Percentiles rank a stretch among this genome's conserved stretches.
These are phyloP conservation scores for Pyricularia grisea DNA, from an alignment of 2,329 filamentous ascomycete species.

Conservation along the genomic window DNA sequence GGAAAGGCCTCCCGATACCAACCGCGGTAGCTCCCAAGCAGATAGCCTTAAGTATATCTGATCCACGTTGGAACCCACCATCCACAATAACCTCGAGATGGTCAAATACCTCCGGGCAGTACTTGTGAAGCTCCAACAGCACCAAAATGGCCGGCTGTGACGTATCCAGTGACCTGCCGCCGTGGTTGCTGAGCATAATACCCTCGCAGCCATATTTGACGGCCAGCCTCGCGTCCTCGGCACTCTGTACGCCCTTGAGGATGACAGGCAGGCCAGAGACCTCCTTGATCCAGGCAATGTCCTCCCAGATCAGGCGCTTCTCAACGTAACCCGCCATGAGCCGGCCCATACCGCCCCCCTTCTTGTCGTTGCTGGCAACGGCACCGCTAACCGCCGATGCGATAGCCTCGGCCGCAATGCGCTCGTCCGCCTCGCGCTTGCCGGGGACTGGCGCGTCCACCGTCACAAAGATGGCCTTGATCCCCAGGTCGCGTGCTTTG, in stretches of 20 bases:
- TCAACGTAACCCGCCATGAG: slow-evolving; percentile 44
- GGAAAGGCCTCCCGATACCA: slow-evolving; percentile 36
- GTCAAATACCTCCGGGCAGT: slow-evolving; percentile 29
- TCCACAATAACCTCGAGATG: slow-evolving; percentile 28
- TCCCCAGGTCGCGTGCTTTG: slow-evolving; percentile 35
- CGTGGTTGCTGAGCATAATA: slow-evolving; percentile 48
- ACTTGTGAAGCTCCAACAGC: slow-evolving; percentile 27
- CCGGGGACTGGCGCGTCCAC: slow-evolving; percentile 46
- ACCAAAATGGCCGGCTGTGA: slow-evolving; percentile 27
- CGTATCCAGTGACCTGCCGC: slow-evolving; percentile 44
- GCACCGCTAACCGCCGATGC: slow-evolving; percentile 30
- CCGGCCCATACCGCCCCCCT: slow-evolving; percentile 41
- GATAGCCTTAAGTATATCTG: slow-evolving; percentile 32
- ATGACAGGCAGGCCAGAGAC: slow-evolving; percentile 44
- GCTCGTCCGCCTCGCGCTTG: slow-evolving; percentile 48
- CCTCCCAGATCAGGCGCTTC: slow-evolving; percentile 35
- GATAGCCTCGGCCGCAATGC: slow-evolving; percentile 30
- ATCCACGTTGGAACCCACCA: slow-evolving; percentile 31
- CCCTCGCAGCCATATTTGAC: slow-evolving; percentile 40
- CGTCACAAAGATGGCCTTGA: slow-evolving; percentile 35
- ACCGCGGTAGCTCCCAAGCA: slow-evolving; percentile 31
- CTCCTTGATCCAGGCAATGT: slow-evolving; percentile 44
- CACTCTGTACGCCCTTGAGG: slow-evolving; percentile 46
- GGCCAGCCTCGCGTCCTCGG: slow-evolving; percentile 42
- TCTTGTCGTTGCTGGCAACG: slow-evolving; percentile 36